Evolutionary conservation across 2,329 filamentous ascomycete species (phyloP).

Genomic region (Verticillium dahliae): DNA sequence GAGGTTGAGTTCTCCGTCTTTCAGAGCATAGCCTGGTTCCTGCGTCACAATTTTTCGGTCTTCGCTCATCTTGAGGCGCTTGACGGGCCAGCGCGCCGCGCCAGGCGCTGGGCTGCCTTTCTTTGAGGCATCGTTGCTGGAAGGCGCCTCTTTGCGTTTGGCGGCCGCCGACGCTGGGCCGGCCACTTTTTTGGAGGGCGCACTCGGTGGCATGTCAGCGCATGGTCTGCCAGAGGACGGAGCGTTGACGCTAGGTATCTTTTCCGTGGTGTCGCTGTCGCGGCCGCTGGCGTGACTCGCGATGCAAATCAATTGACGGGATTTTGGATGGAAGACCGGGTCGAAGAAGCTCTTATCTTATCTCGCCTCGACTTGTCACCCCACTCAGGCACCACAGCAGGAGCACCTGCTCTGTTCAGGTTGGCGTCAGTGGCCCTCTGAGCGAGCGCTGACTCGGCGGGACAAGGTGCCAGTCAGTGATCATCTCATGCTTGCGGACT

Average conservation of each 20-base stretch:
- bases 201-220: slow-evolving; percentile 7
- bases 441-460: background rate
- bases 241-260: no score
- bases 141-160: slow-evolving; percentile 20
- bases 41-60: slow-evolving; percentile 45
- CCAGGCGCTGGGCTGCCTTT: slow-evolving; percentile 19
- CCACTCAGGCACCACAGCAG: background rate
- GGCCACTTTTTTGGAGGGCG: slow-evolving; percentile 3
- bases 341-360: background rate
- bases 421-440: no score
- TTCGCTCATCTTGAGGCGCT: slow-evolving; percentile 39
- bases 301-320: background rate
- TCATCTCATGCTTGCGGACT: no score
- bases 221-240: slow-evolving; percentile 1
- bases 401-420: background rate
- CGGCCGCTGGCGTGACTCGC: background rate
- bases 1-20: slow-evolving; percentile 77
- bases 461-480: no score
- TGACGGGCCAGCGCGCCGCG: slow-evolving; percentile 21
- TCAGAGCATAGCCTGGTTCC: slow-evolving; percentile 41
- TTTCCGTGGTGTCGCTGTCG: no score
- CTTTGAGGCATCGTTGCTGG: slow-evolving; percentile 11
- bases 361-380: background rate
- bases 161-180: slow-evolving; percentile 8
- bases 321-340: background rate